Base-by-base conservation (phyloP, 2,329 filamentous ascomycete species). In the Lachnellula cervina region DNA sequence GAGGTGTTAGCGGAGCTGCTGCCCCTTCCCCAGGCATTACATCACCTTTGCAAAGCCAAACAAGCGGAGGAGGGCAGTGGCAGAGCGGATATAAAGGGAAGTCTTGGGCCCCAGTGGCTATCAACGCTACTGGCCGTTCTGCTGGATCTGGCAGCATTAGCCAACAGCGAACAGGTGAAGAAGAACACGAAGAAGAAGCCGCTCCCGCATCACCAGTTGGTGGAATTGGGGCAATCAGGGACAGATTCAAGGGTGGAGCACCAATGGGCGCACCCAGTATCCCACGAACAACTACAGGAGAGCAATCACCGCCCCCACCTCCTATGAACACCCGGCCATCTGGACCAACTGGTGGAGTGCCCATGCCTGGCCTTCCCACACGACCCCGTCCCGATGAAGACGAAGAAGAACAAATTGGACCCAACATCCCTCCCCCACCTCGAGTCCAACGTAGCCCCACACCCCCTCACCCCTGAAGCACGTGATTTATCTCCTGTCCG, bases 41-140 rank as follows among this genome's bases (percentile, higher is more conserved):
- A n/a, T 73, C 82, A 42, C 80, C 84, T 0, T 74, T 90, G 34
- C 70, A 77, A 50, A 77, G 80, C 50, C 90, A 96, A 70, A 78
- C 80, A 68, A 95, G 88, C 67, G 90, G 88, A 59, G 79, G 78
- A 35, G 76, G 74, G 55, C 86, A 90, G 58, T 97, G 92, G 92
- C 91, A 93, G 79, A 96, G 91, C 71, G 88, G 90, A 17, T 97
- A 97, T 70, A 77, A 79, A 49, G 93, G 93, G 59, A 97, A 96
- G 77, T 87, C 83, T 35, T 97, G 93, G 93, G 90, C 84, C 25
- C 76, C 91, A 3, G 90, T 97, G 32, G 84, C 91, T 66, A 90
- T 87, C 11, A 82, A 81, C 9, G 79, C 82, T 54, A 92, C 85
- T 52, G 86, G 87, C 17, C 86, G 85, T 54, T 84, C 83, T 16